phyloP scores from a whole-genome alignment of 192 early-diverging fungal species.

The Backusella luteola region DNA sequence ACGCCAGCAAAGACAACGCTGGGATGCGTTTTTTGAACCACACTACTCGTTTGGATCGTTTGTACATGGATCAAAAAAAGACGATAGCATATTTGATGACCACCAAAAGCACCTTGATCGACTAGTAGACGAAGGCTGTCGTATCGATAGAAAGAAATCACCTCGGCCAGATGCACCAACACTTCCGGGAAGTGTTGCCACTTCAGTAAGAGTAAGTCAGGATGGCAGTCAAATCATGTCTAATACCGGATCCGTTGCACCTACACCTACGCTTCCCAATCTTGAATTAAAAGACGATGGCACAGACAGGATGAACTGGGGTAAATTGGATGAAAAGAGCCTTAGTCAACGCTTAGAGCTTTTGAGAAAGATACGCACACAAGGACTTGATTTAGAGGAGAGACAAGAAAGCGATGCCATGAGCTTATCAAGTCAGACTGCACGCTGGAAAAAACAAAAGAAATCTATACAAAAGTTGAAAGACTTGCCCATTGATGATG shows the following conservation, averaged over 20 bases:
- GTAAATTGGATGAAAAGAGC: neutral
- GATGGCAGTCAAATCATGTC: neutral
- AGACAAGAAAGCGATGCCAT: neutral
- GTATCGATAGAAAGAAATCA: neutral
- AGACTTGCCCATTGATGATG: neutral
- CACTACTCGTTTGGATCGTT: conserved; percentile 13
- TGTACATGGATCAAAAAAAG: neutral
- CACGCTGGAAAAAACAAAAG: conserved; percentile 9
- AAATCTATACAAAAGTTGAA: conserved; percentile 10
- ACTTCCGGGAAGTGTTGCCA: neutral
- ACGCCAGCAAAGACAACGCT: neutral
- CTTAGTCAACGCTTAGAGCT: neutral
- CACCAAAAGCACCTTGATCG: conserved; percentile 1
- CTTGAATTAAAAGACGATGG: neutral
- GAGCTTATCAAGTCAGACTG: neutral
- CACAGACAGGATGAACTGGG: neutral
- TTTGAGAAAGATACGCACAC: conserved; percentile 7
- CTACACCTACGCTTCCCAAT: conserved; percentile 11
- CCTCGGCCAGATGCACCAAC: neutral
- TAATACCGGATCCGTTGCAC: neutral
- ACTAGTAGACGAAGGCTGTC: neutral
- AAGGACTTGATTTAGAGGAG: neutral
- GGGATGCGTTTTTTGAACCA: conserved; percentile 12
- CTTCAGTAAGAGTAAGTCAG: neutral
- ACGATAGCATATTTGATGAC: neutral